A percentile compares a stretch with the other conserved stretches of the same genome.
Evolutionary conservation across 2,329 filamentous ascomycete genomes (phyloP).

Genomic region (Cladosporium cucumerinum): DNA sequence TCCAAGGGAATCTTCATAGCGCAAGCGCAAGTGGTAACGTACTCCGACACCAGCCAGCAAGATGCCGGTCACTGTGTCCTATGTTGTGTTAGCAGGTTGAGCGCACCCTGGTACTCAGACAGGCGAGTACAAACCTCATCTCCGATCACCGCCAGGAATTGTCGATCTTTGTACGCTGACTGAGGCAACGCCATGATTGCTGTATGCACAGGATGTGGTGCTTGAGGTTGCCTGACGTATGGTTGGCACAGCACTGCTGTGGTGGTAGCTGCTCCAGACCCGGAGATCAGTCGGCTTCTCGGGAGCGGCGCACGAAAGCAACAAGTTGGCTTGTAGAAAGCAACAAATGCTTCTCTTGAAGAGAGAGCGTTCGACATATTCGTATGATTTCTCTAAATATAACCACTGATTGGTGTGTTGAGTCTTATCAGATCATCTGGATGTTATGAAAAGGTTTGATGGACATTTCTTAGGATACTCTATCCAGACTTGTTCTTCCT

Average conservation of each 20-base stretch:
- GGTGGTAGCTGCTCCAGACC: slow-evolving; percentile 6
- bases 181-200: slow-evolving; percentile 56
- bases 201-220: not conserved
- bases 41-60: slow-evolving; percentile 94
- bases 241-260: not conserved
- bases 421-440: not conserved
- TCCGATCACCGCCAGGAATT: slow-evolving; percentile 96
- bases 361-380: not conserved
- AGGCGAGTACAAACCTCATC: slow-evolving; percentile 66
- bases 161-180: slow-evolving; percentile 70
- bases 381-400: not conserved
- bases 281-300: slow-evolving; percentile 4
- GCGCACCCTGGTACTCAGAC: slow-evolving; percentile 16
- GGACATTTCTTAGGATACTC: not conserved
- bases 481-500: not conserved
- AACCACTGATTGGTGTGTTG: not conserved
- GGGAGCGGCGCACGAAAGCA: not conserved
- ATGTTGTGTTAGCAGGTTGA: slow-evolving; percentile 23
- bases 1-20: not conserved
- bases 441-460: not conserved
- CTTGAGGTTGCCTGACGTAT: slow-evolving; percentile 12
- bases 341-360: not conserved
- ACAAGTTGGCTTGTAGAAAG: not conserved
- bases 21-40: slow-evolving; percentile 38
- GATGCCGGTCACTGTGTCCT: slow-evolving; percentile 96